phyloP scores from a whole-genome alignment of 805 yeast species.

The Saturnispora bothae region DNA sequence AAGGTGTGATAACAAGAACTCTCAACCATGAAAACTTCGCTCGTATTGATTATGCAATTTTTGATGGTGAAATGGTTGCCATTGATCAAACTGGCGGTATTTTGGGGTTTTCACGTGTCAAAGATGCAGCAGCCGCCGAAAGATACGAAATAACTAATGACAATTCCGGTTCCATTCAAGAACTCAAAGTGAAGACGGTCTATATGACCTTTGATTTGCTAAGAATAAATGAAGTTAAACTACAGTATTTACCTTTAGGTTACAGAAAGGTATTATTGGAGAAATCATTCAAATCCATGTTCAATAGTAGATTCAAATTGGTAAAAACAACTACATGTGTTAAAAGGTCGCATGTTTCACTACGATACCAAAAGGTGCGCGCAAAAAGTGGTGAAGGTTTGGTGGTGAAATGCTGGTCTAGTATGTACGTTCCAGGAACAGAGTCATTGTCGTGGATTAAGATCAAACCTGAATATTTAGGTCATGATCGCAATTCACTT shows the following conservation, averaged over 20 bases:
- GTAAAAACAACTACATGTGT: not conserved
- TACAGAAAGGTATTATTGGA: slow-evolving; percentile 1
- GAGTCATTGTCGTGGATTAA: slow-evolving; percentile 68
- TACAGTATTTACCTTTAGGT: slow-evolving; percentile 3
- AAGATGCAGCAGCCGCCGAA: slow-evolving; percentile 42
- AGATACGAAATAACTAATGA: no score
- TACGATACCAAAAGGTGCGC: slow-evolving; percentile 28
- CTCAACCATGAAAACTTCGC: slow-evolving; percentile 25
- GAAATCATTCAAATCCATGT: not conserved
- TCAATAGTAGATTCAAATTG: not conserved
- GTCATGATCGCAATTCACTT: slow-evolving; percentile 76
- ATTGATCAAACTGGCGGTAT: slow-evolving; percentile 45
- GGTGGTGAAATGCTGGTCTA: slow-evolving; percentile 53
- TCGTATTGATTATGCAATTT: slow-evolving; percentile 28
- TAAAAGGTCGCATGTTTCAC: not conserved
- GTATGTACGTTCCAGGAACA: slow-evolving; percentile 51
- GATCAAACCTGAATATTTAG: slow-evolving; percentile 83
- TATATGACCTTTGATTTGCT: slow-evolving; percentile 66
- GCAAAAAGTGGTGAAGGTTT: slow-evolving; percentile 69
- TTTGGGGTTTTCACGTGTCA: slow-evolving; percentile 74
- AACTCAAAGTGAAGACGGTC: no score
- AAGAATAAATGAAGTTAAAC: slow-evolving; percentile 36
- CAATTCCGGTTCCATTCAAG: no score
- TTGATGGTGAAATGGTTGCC: slow-evolving; percentile 94
- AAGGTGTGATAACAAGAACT: slow-evolving; percentile 24